phyloP scores from a whole-genome alignment of 192 early-diverging fungal genomes.

The Coemansia sp. region DNA sequence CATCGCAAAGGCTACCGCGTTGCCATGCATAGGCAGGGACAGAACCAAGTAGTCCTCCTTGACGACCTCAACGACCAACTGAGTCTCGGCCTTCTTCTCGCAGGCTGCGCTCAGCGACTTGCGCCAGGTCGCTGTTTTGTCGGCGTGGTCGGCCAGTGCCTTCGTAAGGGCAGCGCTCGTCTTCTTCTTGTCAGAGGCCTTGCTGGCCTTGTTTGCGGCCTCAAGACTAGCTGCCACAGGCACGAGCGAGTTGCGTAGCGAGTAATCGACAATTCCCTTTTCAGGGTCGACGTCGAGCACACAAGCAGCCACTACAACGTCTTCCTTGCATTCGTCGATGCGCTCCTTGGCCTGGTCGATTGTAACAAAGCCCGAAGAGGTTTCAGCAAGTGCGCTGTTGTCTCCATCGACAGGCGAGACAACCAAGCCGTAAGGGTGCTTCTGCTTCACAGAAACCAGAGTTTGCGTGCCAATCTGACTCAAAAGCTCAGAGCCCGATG shows the following conservation, averaged over 20 bases:
- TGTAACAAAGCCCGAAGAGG: constrained; percentile 61
- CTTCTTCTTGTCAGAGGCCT: constrained; percentile 35
- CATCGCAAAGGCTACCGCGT: constrained; percentile 59
- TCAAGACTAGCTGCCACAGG: background rate
- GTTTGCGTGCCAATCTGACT: constrained; percentile 51
- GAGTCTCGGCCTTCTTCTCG: constrained; percentile 27
- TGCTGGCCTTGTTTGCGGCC: constrained; percentile 11
- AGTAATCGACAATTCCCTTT: constrained; percentile 65
- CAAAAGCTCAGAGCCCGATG: constrained; percentile 48
- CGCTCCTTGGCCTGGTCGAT: constrained; percentile 57
- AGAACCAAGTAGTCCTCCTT: constrained; percentile 79
- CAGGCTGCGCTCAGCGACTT: constrained; percentile 39
- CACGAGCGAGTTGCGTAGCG: constrained; percentile 50
- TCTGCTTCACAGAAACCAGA: constrained; percentile 47
- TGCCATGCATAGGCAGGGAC: constrained; percentile 58
- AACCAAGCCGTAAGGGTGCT: constrained; percentile 60
- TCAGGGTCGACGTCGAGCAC: constrained; percentile 72
- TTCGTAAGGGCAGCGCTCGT: constrained; percentile 11
- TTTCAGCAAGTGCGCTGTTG: constrained; percentile 18
- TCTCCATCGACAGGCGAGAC: constrained; percentile 37
- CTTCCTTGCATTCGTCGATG: constrained; percentile 49
- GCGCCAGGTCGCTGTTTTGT: constrained; percentile 17
- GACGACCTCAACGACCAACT: constrained; percentile 67
- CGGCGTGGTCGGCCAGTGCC: background rate
- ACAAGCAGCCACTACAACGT: constrained; percentile 54